phyloP scores from a whole-genome alignment of 1,284 basidiomycete genomes.

The Neonothopanus nambi region DNA sequence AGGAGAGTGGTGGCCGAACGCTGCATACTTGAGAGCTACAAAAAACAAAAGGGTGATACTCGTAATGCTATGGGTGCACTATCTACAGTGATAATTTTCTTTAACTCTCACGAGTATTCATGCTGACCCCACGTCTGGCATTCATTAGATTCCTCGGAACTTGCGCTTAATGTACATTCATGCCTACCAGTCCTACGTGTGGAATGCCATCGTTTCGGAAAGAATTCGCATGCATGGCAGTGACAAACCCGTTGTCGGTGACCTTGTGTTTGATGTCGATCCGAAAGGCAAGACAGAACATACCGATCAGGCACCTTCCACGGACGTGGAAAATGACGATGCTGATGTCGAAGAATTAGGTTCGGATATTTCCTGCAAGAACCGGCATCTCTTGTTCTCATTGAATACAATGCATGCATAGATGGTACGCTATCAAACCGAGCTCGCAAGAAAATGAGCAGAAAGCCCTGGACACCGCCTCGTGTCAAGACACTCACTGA shows the following conservation, averaged over 20 bases:
- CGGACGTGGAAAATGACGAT: slow-evolving; percentile 41
- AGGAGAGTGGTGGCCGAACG: slow-evolving; percentile 90
- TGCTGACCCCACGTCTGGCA: neutral
- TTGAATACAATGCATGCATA: slow-evolving; percentile 19
- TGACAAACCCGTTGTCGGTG: slow-evolving; percentile 79
- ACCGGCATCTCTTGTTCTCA: slow-evolving; percentile 1
- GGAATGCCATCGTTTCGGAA: slow-evolving; percentile 96
- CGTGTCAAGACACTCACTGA: slow-evolving; percentile 78
- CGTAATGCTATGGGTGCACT: slow-evolving; percentile 86
- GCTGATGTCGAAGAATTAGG: slow-evolving; percentile 26
- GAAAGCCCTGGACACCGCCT: slow-evolving; percentile 60
- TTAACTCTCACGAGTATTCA: slow-evolving; percentile 2
- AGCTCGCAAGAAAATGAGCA: slow-evolving; percentile 35
- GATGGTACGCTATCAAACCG: slow-evolving; percentile 28
- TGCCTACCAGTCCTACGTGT: slow-evolving; percentile 98
- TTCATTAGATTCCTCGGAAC: slow-evolving; percentile 87
- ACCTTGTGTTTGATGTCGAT: slow-evolving; percentile 76
- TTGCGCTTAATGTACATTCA: slow-evolving; percentile 97
- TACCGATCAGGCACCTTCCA: slow-evolving; percentile 9
- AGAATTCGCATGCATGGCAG: slow-evolving; percentile 81
- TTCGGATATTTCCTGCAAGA: slow-evolving; percentile 1
- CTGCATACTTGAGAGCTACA: slow-evolving; percentile 87
- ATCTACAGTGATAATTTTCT: slow-evolving; percentile 58
- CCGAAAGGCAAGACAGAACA: slow-evolving; percentile 28
- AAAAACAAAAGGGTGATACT: slow-evolving; percentile 75